phyloP scores from a whole-genome alignment of 2,329 filamentous ascomycete species.

The Stagonosporopsis chrysanthemi region DNA sequence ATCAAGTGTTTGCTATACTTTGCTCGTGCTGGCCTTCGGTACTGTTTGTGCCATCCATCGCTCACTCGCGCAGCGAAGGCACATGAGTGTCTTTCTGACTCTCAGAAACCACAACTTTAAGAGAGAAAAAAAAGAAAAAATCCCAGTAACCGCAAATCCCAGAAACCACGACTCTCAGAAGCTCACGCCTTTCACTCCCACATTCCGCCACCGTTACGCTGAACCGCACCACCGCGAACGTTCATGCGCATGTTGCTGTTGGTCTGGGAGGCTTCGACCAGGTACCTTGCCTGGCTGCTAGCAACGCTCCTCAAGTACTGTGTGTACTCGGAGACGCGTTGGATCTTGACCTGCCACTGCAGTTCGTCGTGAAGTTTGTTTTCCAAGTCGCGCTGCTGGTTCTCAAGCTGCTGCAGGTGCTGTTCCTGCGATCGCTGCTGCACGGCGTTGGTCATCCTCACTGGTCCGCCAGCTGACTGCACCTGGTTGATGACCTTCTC shows the following conservation, averaged over 20 bases:
- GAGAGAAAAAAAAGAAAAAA: too few relatives aligned
- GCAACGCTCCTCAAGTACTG: conserved; percentile 29
- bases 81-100: conserved; percentile 1
- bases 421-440: neutral
- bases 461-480: conserved; percentile 1
- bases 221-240: neutral
- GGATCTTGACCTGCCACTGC: conserved; percentile 28
- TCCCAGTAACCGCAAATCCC: too few relatives aligned
- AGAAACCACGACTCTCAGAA: conserved; percentile 1
- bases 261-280: conserved; percentile 11
- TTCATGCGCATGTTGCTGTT: conserved; percentile 1
- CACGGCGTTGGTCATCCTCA: neutral
- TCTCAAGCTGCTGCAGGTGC: neutral
- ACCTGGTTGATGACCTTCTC: conserved; percentile 3
- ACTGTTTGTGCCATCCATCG: neutral
- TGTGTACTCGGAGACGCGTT: conserved; percentile 32
- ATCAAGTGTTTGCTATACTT: neutral
- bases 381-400: neutral
- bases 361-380: neutral
- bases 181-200: neutral
- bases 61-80: neutral
- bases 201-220: neutral
- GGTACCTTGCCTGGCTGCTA: conserved; percentile 17
- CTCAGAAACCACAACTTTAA: conserved; percentile 2
- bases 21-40: neutral